Evolutionary conservation across 441 rosid genomes (phyloP).

Genomic region (Gossypium laxum): DNA sequence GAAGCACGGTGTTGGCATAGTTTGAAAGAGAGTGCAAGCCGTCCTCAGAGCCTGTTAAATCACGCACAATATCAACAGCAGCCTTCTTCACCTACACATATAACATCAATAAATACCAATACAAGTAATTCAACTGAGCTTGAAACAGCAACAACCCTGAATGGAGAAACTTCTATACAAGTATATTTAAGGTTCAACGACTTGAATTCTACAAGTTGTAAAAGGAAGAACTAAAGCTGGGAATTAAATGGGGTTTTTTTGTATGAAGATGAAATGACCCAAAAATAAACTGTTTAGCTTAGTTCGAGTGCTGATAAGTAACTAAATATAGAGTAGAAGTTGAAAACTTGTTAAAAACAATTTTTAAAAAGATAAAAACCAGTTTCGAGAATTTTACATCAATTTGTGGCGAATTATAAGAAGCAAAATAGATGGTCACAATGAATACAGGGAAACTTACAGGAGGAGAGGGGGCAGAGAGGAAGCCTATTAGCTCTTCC

Average conservation of each 20-base stretch:
- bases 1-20: constrained; percentile 42
- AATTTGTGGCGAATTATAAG: neutral
- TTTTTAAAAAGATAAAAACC: neutral
- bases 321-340: neutral
- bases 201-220: neutral
- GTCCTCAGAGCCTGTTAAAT: constrained; percentile 76
- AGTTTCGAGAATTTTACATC: neutral
- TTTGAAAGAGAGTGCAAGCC: constrained; percentile 56
- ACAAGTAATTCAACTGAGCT: neutral
- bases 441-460: constrained; percentile 29
- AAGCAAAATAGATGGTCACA: neutral
- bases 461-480: constrained; percentile 56
- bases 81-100: constrained; percentile 62
- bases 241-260: neutral
- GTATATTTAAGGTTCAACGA: neutral
- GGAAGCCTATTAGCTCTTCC: constrained; percentile 66
- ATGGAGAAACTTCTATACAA: neutral
- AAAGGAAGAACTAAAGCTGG: neutral
- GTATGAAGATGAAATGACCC: neutral
- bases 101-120: neutral
- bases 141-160: neutral
- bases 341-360: neutral
- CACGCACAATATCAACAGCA: constrained; percentile 68
- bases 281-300: neutral
- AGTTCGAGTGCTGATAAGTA: neutral